A percentile compares a stretch with the other conserved stretches of the same genome.
phyloP scores from a whole-genome alignment of 169 alveolate genomes.

The Cryptosporidium parvum region DNA sequence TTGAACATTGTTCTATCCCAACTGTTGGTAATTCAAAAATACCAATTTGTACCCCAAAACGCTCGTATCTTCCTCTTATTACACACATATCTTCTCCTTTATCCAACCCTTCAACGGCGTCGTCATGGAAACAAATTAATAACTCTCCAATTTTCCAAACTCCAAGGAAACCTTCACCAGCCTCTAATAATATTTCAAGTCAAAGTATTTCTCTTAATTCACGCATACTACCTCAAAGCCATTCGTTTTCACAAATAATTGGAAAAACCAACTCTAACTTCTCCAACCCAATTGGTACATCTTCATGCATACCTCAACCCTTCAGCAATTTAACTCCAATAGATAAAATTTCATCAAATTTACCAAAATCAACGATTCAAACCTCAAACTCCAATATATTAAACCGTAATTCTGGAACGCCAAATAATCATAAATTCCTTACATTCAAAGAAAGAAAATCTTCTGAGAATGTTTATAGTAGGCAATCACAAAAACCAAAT shows the following conservation, averaged over 20 bases:
- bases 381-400: not conserved
- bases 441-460: constrained; percentile 25
- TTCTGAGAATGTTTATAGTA: not conserved
- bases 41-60: constrained; percentile 60
- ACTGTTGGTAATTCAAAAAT: not conserved
- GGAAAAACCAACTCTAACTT: not conserved
- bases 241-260: not conserved
- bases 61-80: constrained; percentile 28
- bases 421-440: not conserved
- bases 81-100: constrained; percentile 1
- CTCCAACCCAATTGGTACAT: not conserved
- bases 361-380: not conserved
- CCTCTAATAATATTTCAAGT: not conserved
- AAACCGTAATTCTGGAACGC: not conserved
- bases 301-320: not conserved
- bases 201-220: constrained; percentile 5
- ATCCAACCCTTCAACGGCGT: constrained; percentile 32
- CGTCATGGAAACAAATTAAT: constrained; percentile 28
- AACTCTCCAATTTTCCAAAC: constrained; percentile 57
- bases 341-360: constrained; percentile 1
- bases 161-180: constrained; percentile 37
- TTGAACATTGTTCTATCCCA: not conserved
- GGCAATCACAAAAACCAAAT: not conserved
- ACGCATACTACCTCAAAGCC: not conserved
- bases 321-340: not conserved